phyloP scores from a whole-genome alignment of 129 eudicot species.

The Heracleum sosnowskyi region DNA sequence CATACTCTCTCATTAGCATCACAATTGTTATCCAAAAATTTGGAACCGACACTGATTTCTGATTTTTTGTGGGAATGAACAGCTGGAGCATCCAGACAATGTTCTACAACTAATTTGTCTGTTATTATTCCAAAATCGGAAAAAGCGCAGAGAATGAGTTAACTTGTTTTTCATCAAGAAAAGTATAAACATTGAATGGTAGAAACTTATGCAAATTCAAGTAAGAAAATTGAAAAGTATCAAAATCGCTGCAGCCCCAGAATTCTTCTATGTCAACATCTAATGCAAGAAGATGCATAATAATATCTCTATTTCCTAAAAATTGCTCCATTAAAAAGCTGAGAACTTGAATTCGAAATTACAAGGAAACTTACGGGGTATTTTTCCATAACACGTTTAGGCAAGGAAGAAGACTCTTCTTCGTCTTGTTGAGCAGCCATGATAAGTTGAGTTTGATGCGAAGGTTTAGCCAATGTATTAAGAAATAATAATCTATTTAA shows the following conservation, averaged over 20 bases:
- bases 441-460: slow-evolving; percentile 38
- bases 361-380: slow-evolving; percentile 38
- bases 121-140: no score
- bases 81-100: not conserved
- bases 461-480: slow-evolving; percentile 31
- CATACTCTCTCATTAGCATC: not conserved
- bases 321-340: not conserved
- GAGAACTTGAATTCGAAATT: no score
- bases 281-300: not conserved
- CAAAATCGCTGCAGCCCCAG: not conserved
- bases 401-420: slow-evolving; percentile 17
- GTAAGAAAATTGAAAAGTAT: not conserved
- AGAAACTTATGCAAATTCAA: not conserved
- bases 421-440: slow-evolving; percentile 18
- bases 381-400: slow-evolving; percentile 38
- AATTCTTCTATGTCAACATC: not conserved
- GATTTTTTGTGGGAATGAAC: not conserved
- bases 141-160: not conserved
- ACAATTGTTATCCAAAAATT: not conserved
- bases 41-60: not conserved
- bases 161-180: not conserved
- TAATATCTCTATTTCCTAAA: no score
- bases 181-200: no score
- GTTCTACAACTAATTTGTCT: not conserved
- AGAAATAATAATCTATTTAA: slow-evolving; percentile 29